Conservation (phyloP, 73 alveolate genomes). For the Paramecium biaurelia region DNA sequence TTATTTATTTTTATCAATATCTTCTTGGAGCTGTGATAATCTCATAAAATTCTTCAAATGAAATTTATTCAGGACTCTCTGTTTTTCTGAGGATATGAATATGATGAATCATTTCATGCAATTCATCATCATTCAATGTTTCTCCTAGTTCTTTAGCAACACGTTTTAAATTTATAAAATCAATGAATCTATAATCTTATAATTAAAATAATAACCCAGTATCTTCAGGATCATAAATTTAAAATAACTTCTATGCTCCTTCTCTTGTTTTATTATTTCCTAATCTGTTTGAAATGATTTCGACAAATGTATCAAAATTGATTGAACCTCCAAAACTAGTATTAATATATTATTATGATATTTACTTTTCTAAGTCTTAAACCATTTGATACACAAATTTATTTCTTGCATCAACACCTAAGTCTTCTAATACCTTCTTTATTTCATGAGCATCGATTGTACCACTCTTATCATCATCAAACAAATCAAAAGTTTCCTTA, state of each 20-base stretch:
- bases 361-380: conserved; percentile 62
- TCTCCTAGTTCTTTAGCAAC: conserved; percentile 50
- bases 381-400: conserved; percentile 69
- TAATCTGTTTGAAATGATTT: conserved; percentile 68
- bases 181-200: conserved; percentile 1
- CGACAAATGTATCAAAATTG: conserved; percentile 72
- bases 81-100: conserved; percentile 44
- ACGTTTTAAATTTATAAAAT: conserved; percentile 44
- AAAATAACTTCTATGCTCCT: conserved; percentile 70
- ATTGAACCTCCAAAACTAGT: conserved; percentile 70
- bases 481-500: conserved; percentile 81
- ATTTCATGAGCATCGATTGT: conserved; percentile 74
- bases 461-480: conserved; percentile 79
- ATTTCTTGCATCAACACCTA: conserved; percentile 80
- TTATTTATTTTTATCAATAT: conserved; percentile 33
- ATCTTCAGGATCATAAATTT: conserved; percentile 51
- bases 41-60: conserved; percentile 48
- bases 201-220: conserved; percentile 39
- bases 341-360: not conserved
- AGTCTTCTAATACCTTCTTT: conserved; percentile 77
- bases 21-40: conserved; percentile 58
- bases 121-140: conserved; percentile 49
- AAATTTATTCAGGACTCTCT: conserved; percentile 18
- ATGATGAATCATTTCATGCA: conserved; percentile 46
- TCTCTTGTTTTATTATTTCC: conserved; percentile 74